Evolutionary conservation across 2,329 filamentous ascomycete species (phyloP).

Genomic region (Lithohypha guttulata): DNA sequence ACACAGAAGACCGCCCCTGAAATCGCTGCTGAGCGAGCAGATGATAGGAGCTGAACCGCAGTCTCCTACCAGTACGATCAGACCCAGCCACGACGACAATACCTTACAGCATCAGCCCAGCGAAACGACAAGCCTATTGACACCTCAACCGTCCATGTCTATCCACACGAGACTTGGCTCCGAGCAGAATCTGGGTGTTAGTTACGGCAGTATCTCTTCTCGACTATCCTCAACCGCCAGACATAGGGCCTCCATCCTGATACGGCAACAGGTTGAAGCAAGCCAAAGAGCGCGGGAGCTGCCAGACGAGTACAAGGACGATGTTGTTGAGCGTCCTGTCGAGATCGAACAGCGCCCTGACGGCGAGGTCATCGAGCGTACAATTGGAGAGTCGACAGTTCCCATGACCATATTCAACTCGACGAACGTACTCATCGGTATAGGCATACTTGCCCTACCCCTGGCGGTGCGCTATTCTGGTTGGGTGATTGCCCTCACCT

Average conservation of each 20-base stretch:
- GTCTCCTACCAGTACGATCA: constrained; percentile 18
- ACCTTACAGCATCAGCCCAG: constrained; percentile 13
- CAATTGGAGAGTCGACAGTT: constrained; percentile 88
- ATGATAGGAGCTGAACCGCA: constrained; percentile 13
- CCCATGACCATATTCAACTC: constrained; percentile 96
- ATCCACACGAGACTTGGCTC: constrained; percentile 3
- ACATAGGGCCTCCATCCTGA: constrained; percentile 43
- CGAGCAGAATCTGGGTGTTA: constrained; percentile 33
- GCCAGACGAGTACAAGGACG: constrained; percentile 19
- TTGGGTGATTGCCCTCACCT: constrained; percentile 70
- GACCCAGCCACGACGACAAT: constrained; percentile 23
- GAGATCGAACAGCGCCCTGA: constrained; percentile 19
- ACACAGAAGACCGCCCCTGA: constrained; percentile 11
- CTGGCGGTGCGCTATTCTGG: constrained; percentile 79
- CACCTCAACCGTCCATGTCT: constrained; percentile 9
- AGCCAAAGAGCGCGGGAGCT: constrained; percentile 28
- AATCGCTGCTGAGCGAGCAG: constrained; percentile 3
- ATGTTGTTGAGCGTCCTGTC: constrained; percentile 9
- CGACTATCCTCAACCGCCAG: constrained; percentile 47
- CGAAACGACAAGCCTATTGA: constrained; percentile 21
- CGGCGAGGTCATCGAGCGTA: constrained; percentile 69
- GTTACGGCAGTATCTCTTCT: constrained; percentile 49
- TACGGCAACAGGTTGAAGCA: constrained; percentile 41
- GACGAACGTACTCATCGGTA: constrained; percentile 82
- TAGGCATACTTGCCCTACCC: constrained; percentile 80